Evolutionary conservation across 2,329 filamentous ascomycete species (phyloP).

Genomic region (Anisogramma anomala): DNA sequence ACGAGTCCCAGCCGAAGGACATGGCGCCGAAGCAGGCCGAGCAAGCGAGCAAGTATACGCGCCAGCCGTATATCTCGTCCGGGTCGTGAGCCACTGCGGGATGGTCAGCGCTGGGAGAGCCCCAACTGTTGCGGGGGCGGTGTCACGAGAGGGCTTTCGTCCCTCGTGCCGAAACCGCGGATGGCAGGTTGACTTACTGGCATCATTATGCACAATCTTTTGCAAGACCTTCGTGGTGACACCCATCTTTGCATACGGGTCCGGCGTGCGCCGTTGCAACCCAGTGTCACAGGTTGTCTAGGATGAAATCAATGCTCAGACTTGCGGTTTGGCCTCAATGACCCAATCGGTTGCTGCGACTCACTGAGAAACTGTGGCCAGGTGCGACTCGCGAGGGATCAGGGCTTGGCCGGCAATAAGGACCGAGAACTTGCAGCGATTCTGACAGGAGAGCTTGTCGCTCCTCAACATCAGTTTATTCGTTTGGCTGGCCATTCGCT

Average conservation of each 20-base stretch:
- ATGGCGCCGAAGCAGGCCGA: conserved; percentile 35
- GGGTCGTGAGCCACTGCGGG: conserved; percentile 1
- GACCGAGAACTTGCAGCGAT: too few species aligned
- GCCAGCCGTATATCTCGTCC: background rate
- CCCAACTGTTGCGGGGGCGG: background rate
- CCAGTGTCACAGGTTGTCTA: background rate
- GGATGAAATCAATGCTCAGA: background rate
- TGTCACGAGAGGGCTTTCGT: too few species aligned
- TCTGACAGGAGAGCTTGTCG: too few species aligned
- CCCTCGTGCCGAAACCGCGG: too few species aligned
- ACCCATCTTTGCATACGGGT: background rate
- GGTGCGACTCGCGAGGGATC: background rate
- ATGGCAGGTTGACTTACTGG: background rate
- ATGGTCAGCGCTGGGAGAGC: background rate
- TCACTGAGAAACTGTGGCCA: too few species aligned
- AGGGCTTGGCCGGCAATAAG: too few species aligned
- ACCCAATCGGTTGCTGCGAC: too few species aligned
- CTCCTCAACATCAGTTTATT: too few species aligned
- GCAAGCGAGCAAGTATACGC: conserved; percentile 3
- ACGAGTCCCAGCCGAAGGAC: conserved; percentile 51
- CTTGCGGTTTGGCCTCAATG: background rate
- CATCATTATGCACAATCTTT: conserved; percentile 5
- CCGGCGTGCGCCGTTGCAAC: background rate
- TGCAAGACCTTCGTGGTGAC: conserved; percentile 3
- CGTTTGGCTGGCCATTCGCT: too few species aligned